Percentiles rank a stretch among this genome's conserved stretches.
phyloP scores from a whole-genome alignment of 1,284 basidiomycete species.

The Moniliella sp. region DNA sequence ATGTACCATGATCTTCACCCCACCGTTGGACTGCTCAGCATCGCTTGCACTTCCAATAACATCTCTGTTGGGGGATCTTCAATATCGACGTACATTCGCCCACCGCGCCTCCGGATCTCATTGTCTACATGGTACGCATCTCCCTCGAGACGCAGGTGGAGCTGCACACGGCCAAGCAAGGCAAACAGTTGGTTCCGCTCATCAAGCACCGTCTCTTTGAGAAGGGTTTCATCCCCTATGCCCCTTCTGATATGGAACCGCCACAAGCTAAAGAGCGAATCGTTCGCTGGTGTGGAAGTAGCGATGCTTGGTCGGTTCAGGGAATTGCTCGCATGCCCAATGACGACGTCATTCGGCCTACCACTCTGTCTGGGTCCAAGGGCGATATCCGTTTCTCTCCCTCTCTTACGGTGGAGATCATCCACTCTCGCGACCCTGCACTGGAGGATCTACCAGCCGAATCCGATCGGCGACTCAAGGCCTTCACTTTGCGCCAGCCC shows the following conservation, averaged over 20 bases:
- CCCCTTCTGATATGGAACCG: slow-evolving; percentile 16
- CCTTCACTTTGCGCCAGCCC: slow-evolving; percentile 28
- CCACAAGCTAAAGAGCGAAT: too few species aligned
- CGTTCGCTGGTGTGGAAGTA: too few species aligned
- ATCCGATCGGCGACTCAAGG: slow-evolving; percentile 18
- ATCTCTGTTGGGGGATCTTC: slow-evolving; percentile 33
- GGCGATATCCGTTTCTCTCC: slow-evolving; percentile 23
- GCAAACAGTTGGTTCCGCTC: too few species aligned
- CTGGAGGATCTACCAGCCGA: too few species aligned
- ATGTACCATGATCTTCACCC: slow-evolving; percentile 32
- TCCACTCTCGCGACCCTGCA: slow-evolving; percentile 20
- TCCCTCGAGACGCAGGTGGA: slow-evolving; percentile 29
- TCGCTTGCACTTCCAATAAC: slow-evolving; percentile 32
- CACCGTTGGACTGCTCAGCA: slow-evolving; percentile 28
- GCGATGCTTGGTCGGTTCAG: too few species aligned
- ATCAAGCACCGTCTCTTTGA: slow-evolving; percentile 28
- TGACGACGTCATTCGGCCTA: slow-evolving; percentile 26
- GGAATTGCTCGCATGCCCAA: slow-evolving; percentile 32
- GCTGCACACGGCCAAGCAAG: too few species aligned
- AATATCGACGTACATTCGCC: slow-evolving; percentile 32
- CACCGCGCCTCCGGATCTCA: slow-evolving; percentile 19
- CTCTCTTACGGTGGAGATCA: slow-evolving; percentile 26
- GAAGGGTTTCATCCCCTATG: slow-evolving; percentile 26
- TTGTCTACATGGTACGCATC: slow-evolving; percentile 29
- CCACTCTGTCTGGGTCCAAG: slow-evolving; percentile 19